Evolutionary conservation across 805 yeast species (phyloP), one percentile per base, ranked within the genome.

Genomic region (Saccharomycopsis schoenii): DNA sequence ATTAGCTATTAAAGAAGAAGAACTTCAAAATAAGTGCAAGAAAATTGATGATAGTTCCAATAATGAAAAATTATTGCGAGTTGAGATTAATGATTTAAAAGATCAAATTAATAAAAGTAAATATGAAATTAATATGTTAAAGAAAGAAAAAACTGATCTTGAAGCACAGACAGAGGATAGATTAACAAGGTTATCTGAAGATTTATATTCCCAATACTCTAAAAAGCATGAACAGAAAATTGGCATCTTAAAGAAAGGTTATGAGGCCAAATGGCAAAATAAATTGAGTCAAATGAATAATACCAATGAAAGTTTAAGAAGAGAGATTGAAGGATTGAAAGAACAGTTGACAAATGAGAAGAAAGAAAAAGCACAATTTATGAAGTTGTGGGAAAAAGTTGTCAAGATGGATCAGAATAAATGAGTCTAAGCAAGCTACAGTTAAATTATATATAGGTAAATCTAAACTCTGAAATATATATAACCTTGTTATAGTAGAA

Each of bases 171-270:
- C 82, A 2, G 84, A 83, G 63, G 76, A 76, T 61, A 80, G 82
- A 67, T 72, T 86, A 43, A 83, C 83, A 64, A 80, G 82, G 64
- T 72, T 88, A 56, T 88, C 92, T 0, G 85, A 83, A 62, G 89
- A 85, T 66, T 74, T 88, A 11, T 88, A 88, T 67, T 77, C 81
- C 43, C 91, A 86, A 68, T 88, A 88, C 68, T 82, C 89, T 1
- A 83, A 85, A 57, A 88, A 89, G 68, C 96, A 89, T 68, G 89
- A 85, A 64, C 80, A 81, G 58, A 88, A 88, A 70, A 86, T 88
- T 9, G 77, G 78, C 14, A 79, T 82, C 39, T 73, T 85, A 67
- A 85, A 82, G 68, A 78, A 79, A 61, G 83, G 82, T 1, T 83
- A 81, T 68, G 86, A 83, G 66, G 72, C 74, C 39, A 83, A 80